Evolutionary conservation across 2,329 filamentous ascomycete genomes (phyloP).

Genomic region (Leptodontidium sp.): DNA sequence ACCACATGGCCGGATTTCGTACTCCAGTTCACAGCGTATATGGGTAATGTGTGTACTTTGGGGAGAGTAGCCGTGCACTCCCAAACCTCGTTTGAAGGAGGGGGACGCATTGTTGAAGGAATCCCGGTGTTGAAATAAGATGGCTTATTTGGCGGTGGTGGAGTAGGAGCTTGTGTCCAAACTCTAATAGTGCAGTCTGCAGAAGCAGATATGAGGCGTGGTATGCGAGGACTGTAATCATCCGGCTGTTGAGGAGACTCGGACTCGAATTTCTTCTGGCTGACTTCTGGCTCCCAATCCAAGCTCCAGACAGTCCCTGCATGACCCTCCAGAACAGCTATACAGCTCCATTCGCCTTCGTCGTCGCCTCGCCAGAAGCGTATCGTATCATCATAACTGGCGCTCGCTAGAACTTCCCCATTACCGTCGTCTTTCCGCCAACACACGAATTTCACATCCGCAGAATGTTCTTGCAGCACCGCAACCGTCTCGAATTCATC

Average conservation of each 20-base stretch:
- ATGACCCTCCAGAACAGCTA: constrained; percentile 82
- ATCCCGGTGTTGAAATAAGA: constrained; percentile 61
- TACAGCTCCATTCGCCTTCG: constrained; percentile 75
- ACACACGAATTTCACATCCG: constrained; percentile 91
- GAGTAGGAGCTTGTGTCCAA: constrained; percentile 67
- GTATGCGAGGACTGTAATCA: constrained; percentile 54
- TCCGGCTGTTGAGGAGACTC: constrained; percentile 45
- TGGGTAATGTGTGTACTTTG: constrained; percentile 75
- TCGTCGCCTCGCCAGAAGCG: constrained; percentile 68
- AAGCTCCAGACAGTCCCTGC: constrained; percentile 89
- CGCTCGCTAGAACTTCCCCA: constrained; percentile 81
- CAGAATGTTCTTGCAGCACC: constrained; percentile 92
- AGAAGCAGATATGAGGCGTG: constrained; percentile 79
- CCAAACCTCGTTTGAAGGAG: constrained; percentile 82
- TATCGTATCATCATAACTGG: constrained; percentile 94
- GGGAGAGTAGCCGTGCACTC: constrained; percentile 79
- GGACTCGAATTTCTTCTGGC: constrained; percentile 32
- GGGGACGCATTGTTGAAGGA: constrained; percentile 87
- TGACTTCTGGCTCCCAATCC: constrained; percentile 67
- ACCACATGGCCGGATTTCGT: constrained; percentile 77
- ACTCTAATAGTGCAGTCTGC: constrained; percentile 83
- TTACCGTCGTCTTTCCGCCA: constrained; percentile 81
- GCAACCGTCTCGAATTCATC: constrained; percentile 98
- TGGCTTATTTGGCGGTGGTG: constrained; percentile 42
- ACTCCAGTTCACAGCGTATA: constrained; percentile 91